Evolutionary conservation across 2,329 filamentous ascomycete genomes (phyloP).

Genomic region (Fusarium clavum): DNA sequence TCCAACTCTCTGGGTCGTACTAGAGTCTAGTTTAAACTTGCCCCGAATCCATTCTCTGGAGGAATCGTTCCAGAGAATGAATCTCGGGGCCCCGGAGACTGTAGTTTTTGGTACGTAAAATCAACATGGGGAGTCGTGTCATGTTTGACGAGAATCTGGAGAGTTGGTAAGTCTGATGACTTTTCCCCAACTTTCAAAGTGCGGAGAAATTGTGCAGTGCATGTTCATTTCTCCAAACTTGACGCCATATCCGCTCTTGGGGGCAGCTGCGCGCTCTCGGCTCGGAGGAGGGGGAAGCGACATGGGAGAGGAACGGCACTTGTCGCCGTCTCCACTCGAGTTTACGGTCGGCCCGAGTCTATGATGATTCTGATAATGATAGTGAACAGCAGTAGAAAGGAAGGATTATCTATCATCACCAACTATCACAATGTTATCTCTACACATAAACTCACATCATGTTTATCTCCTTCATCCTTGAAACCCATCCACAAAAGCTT

Average conservation of each 20-base stretch:
- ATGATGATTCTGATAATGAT: constrained; percentile 5
- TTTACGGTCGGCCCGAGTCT: constrained; percentile 27
- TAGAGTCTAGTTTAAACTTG: constrained; percentile 7
- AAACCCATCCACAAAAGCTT: constrained; percentile 18
- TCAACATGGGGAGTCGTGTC: background rate
- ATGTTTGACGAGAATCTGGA: constrained; percentile 11
- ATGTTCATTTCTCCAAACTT: constrained; percentile 23
- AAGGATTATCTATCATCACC: background rate
- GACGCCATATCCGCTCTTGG: constrained; percentile 26
- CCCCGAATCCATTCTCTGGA: constrained; percentile 2
- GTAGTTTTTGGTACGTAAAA: constrained; percentile 23
- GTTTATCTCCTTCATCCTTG: constrained; percentile 8
- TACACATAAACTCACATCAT: background rate
- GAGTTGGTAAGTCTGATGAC: constrained; percentile 3
- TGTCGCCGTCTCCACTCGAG: constrained; percentile 20
- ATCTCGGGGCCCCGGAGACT: constrained; percentile 33
- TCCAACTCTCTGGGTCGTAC: constrained; percentile 8
- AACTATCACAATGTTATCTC: background rate
- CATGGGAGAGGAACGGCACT: constrained; percentile 23
- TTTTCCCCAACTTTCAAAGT: constrained; percentile 20
- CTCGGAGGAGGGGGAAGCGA: background rate
- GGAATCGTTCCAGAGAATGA: constrained; percentile 1
- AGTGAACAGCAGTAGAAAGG: background rate
- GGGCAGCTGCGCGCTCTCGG: constrained; percentile 10
- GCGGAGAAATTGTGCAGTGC: constrained; percentile 16